These are phyloP conservation scores for Ambrosia artemisiifolia DNA, from an alignment of 129 eudicot species.

Conservation along the genomic window DNA sequence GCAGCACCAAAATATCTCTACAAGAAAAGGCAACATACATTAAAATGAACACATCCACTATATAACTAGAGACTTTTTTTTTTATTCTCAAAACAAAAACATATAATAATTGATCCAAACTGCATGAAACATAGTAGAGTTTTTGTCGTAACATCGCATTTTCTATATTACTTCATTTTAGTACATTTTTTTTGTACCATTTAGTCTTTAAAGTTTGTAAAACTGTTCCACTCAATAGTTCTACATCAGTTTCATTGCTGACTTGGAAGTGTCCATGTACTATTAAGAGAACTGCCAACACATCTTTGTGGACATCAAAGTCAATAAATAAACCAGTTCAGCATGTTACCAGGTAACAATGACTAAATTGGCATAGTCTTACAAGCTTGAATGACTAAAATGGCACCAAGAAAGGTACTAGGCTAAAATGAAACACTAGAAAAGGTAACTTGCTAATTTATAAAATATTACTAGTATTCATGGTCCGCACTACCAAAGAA, in stretches of 20 bases:
- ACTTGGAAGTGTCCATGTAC: neutral
- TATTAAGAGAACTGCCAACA: neutral
- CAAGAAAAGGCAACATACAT: slow-evolving; percentile 21
- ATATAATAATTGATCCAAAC: neutral
- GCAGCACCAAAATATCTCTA: slow-evolving; percentile 97
- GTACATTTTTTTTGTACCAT: neutral
- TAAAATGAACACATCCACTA: neutral
- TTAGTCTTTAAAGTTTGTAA: neutral
- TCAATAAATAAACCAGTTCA: neutral
- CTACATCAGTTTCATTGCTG: neutral
- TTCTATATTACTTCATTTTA: neutral
- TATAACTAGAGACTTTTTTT: neutral
- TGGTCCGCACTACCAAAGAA: neutral
- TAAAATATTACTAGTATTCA: neutral
- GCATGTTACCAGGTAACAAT: neutral
- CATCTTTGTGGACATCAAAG: neutral
- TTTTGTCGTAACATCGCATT: neutral
- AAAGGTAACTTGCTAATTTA: neutral
- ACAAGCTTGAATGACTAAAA: neutral
- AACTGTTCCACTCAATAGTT: neutral
- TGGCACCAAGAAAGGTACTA: neutral
- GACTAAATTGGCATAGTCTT: neutral
- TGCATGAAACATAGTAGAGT: too few species aligned
- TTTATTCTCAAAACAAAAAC: neutral
- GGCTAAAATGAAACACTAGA: neutral